Percentiles rank a stretch among this genome's conserved stretches.
phyloP scores from a whole-genome alignment of 108 stramenopile genomes.

The Schizochytrium sp. region DNA sequence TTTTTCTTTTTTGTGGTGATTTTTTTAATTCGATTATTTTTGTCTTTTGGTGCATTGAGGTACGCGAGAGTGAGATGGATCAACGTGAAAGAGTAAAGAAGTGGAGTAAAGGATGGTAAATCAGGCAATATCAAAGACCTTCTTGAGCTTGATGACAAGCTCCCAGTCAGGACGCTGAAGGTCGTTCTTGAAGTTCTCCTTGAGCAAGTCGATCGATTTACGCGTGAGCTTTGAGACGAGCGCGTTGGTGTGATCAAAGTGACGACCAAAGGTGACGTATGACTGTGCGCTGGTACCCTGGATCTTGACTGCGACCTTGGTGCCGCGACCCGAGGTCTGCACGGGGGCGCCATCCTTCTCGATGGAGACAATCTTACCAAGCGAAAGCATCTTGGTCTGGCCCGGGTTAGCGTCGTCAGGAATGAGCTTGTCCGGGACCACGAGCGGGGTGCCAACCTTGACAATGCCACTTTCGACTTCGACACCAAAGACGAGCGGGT shows the following conservation, averaged over 20 bases:
- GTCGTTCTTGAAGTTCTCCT: constrained; percentile 92
- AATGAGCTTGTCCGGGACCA: constrained; percentile 78
- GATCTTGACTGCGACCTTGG: constrained; percentile 79
- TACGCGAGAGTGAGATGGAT: neutral
- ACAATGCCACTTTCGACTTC: constrained; percentile 89
- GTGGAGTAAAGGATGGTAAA: neutral
- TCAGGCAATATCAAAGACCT: constrained; percentile 78
- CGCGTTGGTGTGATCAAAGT: constrained; percentile 82
- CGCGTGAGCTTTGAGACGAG: constrained; percentile 83
- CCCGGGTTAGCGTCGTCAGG: constrained; percentile 67
- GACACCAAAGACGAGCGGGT: constrained; percentile 94
- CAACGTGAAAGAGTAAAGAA: neutral
- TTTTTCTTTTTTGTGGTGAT: too few relatives aligned
- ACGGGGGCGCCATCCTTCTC: constrained; percentile 82
- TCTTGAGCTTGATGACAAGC: constrained; percentile 93
- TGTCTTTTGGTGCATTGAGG: neutral
- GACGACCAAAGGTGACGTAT: constrained; percentile 87
- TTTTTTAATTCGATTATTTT: neutral
- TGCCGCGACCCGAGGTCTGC: constrained; percentile 70
- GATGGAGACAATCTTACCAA: constrained; percentile 72
- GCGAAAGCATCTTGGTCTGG: neutral
- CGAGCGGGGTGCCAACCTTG: constrained; percentile 92
- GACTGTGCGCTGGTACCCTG: constrained; percentile 69
- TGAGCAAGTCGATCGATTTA: constrained; percentile 91
- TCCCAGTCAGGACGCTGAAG: constrained; percentile 90